Percentiles rank a stretch among this genome's conserved stretches.
Evolutionary conservation across 306 rosid genomes (phyloP).

Genomic region (Inga leiocalycina): DNA sequence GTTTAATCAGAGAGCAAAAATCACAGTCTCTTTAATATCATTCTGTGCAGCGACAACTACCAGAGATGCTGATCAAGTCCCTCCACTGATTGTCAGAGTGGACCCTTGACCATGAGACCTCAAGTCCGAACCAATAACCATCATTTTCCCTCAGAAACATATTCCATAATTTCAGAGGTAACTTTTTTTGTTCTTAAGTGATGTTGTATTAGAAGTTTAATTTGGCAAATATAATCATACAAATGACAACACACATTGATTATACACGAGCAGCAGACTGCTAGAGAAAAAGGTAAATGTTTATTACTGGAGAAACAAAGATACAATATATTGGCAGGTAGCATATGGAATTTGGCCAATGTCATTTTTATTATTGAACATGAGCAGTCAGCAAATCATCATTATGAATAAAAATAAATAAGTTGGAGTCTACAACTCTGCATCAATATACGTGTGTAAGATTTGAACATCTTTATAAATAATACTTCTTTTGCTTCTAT

Average conservation of each 20-base stretch:
- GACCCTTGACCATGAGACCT: not conserved
- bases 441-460: not conserved
- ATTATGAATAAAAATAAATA: not conserved
- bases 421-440: not conserved
- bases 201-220: not conserved
- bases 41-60: not conserved
- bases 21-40: not conserved
- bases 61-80: slow-evolving; percentile 23
- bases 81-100: slow-evolving; percentile 4
- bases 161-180: not conserved
- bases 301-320: not conserved
- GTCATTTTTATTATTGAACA: not conserved
- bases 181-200: not conserved
- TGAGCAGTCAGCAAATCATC: not conserved
- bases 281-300: no score
- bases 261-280: not conserved
- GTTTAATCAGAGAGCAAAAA: not conserved
- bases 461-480: not conserved
- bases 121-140: not conserved
- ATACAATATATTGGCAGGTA: slow-evolving; percentile 40
- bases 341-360: not conserved
- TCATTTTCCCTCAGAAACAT: not conserved
- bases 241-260: not conserved
- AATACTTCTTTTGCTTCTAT: not conserved
- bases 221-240: not conserved